Evolutionary conservation across 306 rosid genomes (phyloP), one percentile per base, ranked within the genome.

Genomic region (Acmispon strigosus): DNA sequence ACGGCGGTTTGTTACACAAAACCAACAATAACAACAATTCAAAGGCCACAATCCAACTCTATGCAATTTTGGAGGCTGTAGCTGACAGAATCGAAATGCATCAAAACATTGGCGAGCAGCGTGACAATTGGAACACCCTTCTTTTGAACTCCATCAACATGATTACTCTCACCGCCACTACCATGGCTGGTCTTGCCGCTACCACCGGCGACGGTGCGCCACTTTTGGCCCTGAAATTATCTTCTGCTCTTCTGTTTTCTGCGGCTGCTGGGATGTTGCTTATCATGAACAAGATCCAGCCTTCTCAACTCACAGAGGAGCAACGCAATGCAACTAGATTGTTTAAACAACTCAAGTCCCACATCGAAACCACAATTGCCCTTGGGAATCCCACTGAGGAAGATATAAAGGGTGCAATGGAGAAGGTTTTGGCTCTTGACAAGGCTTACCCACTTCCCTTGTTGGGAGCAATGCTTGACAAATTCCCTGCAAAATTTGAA

Each of bases 61-160:
- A 5, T 70, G 50, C 76, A 62, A 13, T 70, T 0, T 54, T 77
- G 0, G 81, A 77, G 10, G 63, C 70, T 2, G 67, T 77, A 3
- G 45, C 36, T 1, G 81, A 77, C 53, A 77, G 81, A 37, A 0
- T 77, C 0, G 76, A 69, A 60, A 77, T 70, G 76, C 81, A 77
- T 12, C 14, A 77, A 10, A 70, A 70, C 61, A 16, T 70, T 10
- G 52, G 67, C 0, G 44, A 32, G 29, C 81, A 77, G 34, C 71
- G 81, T 2, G 54, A 69, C 59, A 69, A 77, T 2, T 77, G 81
- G 81, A 77, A 77, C 44, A 61, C 51, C 29, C 81, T 77, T 69
- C 66, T 77, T 1, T 60, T 77, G 1, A 77, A 77, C n/a, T 77
- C 76, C 1, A 62, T 19, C 51, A 77, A 69, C 60, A 69, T 69